Percentiles rank a stretch among this genome's conserved stretches.
These are phyloP conservation scores for Chaetomium strumarium DNA, from an alignment of 2,329 filamentous ascomycete species.

Conservation along the genomic window DNA sequence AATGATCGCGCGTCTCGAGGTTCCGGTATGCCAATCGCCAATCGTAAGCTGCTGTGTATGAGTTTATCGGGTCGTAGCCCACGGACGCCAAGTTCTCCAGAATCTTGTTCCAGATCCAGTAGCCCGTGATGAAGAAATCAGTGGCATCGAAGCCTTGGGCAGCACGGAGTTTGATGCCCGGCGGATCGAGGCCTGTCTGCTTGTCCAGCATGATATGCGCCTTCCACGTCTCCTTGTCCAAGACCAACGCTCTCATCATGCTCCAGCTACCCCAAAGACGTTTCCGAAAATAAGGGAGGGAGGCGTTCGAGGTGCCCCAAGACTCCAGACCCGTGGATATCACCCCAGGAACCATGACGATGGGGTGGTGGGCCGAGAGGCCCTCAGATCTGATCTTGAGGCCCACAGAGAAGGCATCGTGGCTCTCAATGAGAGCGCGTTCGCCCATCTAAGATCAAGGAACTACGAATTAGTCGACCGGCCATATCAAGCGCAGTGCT, in stretches of 20 bases:
- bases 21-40: conserved; percentile 91
- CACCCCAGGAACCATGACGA: conserved; percentile 96
- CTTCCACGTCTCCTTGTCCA: conserved; percentile 95
- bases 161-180: conserved; percentile 80
- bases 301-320: conserved; percentile 84
- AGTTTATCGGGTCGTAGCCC: conserved; percentile 83
- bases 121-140: conserved; percentile 86
- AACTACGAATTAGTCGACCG: conserved; percentile 1
- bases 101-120: conserved; percentile 99
- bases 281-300: conserved; percentile 87
- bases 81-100: conserved; percentile 93
- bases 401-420: conserved; percentile 91
- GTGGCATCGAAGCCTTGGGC: conserved; percentile 97
- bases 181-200: conserved; percentile 82
- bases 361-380: conserved; percentile 72
- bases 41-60: conserved; percentile 70
- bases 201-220: conserved; percentile 96
- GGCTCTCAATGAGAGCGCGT: conserved; percentile 73
- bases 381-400: conserved; percentile 77
- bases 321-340: conserved; percentile 96
- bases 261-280: conserved; percentile 96
- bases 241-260: conserved; percentile 92
- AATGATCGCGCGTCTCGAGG: conserved; percentile 84
- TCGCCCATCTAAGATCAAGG: conserved; percentile 61
- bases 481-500: not conserved